phyloP scores from a whole-genome alignment of 345 rosid species.

The Hibiscus trionum region DNA sequence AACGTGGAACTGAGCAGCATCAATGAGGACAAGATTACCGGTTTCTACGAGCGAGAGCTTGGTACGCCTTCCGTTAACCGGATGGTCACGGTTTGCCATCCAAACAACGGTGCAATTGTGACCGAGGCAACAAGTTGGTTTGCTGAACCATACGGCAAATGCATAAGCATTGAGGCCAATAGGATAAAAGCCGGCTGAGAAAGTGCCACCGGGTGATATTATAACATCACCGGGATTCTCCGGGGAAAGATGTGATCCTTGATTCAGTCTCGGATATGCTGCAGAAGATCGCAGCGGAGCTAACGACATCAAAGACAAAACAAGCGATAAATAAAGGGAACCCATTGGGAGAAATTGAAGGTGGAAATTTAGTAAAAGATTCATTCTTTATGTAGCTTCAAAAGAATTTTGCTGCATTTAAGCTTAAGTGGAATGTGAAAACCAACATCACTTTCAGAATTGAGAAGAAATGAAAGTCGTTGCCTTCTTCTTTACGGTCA shows the following conservation, averaged over 20 bases:
- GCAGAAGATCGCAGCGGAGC: neutral
- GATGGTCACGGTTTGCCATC: constrained; percentile 28
- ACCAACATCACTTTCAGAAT: neutral
- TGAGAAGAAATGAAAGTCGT: neutral
- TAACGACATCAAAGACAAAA: neutral
- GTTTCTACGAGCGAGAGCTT: constrained; percentile 7
- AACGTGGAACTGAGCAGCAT: constrained; percentile 8
- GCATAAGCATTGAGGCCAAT: constrained; percentile 26
- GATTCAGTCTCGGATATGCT: neutral
- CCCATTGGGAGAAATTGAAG: neutral
- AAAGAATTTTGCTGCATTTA: neutral
- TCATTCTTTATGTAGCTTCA: neutral
- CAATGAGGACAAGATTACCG: constrained; percentile 18
- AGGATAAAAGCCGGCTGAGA: constrained; percentile 23
- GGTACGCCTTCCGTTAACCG: constrained; percentile 20
- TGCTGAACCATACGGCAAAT: constrained; percentile 19
- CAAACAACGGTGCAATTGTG: constrained; percentile 19
- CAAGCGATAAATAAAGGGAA: neutral
- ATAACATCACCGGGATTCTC: neutral
- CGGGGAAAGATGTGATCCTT: neutral
- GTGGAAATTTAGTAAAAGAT: neutral
- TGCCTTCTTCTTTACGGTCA: neutral
- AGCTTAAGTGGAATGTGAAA: neutral
- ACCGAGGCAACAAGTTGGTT: neutral
- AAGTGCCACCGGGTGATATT: neutral